A percentile compares a stretch with the other conserved stretches of the same genome.
phyloP scores from a whole-genome alignment of 148 eudicot genomes.

The Dianthus caryophyllus region DNA sequence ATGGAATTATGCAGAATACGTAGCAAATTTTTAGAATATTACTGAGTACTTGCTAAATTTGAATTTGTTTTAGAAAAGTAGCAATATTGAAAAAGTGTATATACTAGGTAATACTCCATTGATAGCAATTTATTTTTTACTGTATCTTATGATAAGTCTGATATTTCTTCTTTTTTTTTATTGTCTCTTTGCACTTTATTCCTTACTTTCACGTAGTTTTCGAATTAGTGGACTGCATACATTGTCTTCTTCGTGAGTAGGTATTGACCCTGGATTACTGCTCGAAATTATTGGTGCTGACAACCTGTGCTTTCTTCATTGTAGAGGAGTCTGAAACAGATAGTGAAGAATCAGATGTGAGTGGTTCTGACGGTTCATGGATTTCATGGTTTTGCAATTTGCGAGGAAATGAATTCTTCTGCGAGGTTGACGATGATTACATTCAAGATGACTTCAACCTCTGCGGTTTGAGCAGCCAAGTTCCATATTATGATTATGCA shows the following conservation, averaged over 20 bases:
- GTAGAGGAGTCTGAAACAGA: constrained; percentile 71
- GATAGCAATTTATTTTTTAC: background rate
- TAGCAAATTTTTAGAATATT: too few species aligned
- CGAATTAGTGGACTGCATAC: background rate
- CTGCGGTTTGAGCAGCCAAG: constrained; percentile 70
- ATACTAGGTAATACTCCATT: background rate
- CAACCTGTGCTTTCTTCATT: constrained; percentile 17
- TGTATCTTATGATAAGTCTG: background rate
- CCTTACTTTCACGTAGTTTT: background rate
- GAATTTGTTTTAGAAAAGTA: too few species aligned
- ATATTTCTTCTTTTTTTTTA: background rate
- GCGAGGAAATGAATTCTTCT: constrained; percentile 65
- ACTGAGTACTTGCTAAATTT: too few species aligned
- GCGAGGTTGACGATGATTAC: constrained; percentile 72
- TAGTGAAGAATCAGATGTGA: constrained; percentile 68
- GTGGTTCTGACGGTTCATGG: constrained; percentile 77
- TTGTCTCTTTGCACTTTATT: background rate
- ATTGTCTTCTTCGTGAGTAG: background rate
- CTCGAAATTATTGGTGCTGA: constrained; percentile 12
- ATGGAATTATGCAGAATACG: too few species aligned
- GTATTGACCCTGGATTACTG: constrained; percentile 12
- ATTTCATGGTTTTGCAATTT: constrained; percentile 74
- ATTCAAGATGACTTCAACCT: constrained; percentile 76
- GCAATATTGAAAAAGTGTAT: too few species aligned
- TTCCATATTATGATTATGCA: constrained; percentile 64